Evolutionary conservation across 345 rosid genomes (phyloP).

Genomic region (Pseudoturritis turrita): DNA sequence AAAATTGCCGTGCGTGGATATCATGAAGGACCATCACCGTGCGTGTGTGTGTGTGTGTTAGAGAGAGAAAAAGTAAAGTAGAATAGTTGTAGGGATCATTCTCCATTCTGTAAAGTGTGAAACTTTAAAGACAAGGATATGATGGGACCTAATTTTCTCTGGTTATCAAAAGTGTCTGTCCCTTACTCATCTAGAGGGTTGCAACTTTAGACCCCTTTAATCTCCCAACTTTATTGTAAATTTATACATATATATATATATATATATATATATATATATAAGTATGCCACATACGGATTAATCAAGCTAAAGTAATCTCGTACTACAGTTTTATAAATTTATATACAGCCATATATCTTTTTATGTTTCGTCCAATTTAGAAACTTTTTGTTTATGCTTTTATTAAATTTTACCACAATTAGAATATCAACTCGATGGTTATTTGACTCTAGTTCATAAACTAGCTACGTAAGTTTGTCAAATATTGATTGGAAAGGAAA

Average conservation of each 20-base stretch:
- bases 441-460: background rate
- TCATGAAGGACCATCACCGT: constrained; percentile 18
- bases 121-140: constrained; percentile 23
- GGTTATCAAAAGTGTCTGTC: constrained; percentile 19
- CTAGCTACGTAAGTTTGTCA: background rate
- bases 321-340: background rate
- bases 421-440: background rate
- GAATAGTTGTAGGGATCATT: constrained; percentile 6
- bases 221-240: background rate
- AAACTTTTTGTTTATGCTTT: too few relatives aligned
- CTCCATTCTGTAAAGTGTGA: constrained; percentile 21
- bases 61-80: constrained; percentile 12
- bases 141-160: constrained; percentile 18
- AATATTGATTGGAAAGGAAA: background rate
- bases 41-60: constrained; percentile 3
- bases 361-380: background rate
- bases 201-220: constrained; percentile 27
- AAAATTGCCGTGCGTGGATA: constrained; percentile 20
- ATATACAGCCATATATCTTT: background rate
- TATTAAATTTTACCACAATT: background rate
- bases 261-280: too few relatives aligned
- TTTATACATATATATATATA: background rate
- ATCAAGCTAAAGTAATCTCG: background rate
- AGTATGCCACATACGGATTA: background rate
- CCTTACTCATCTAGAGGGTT: constrained; percentile 5